Evolutionary conservation across 2,329 filamentous ascomycete genomes (phyloP), one percentile per base, ranked within the genome.

Genomic region (Ophiostoma sp.): DNA sequence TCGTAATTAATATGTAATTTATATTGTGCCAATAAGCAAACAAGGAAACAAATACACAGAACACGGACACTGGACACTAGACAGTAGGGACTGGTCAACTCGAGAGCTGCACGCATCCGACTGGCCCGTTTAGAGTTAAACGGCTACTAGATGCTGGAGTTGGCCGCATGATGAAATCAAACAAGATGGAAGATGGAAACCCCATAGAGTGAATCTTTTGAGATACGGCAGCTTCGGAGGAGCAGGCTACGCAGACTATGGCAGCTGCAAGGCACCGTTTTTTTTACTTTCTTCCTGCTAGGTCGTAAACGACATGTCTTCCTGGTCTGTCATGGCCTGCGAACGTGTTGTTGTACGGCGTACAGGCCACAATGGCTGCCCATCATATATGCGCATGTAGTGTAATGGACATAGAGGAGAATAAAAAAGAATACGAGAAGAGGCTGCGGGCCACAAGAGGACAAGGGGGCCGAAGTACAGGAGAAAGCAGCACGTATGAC

Each of bases 281-380:
- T n/a, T 5, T 2, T 17, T 2, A 60, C 17, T 31, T 31, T 31
- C 23, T 60, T 60, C 4, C 17, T 48, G 6, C 17, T 20, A 48
- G 44, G 0, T 48, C n/a, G 6, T 17, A 6, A 48, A 1, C 44
- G 44, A 48, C 4, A 7, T 48, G 17, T n/a, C 23, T 27, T 15
- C 17, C 54, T 36, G 3, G 23, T 64, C 31, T 20, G 23, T 64
- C 13, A 44, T n/a, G 8, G 11, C 65, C 39, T 48, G 41, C 66
- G 39, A 52, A 54, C 65, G 39, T 15, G 36, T n/a, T 39, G 66
- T 48, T 31, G 41, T 23, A 48, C 66, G 27, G 39, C 39, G 66
- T 41, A 20, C 64, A 67, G 36, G n/a, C 23, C 36, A 17, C 64
- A 67, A 15, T 62, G 60, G 60, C 17, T 15, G 8, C 60, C 60